A percentile compares a stretch with the other conserved stretches of the same genome.
These are phyloP conservation scores for Citrus inodora DNA, from an alignment of 345 rosid genomes.

Conservation along the genomic window DNA sequence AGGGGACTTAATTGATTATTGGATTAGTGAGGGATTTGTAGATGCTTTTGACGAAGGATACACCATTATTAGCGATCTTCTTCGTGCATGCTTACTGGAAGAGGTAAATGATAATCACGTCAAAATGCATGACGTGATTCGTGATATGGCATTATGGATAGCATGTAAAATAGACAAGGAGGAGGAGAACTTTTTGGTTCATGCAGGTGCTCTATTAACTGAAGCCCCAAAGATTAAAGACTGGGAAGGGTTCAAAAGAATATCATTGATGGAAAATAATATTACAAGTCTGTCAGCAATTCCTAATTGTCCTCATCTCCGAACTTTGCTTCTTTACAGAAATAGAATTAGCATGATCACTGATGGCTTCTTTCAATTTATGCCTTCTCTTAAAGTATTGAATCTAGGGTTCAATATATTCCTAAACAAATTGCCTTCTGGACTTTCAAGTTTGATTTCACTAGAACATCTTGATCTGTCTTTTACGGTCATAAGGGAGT, in stretches of 20 bases:
- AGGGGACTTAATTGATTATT: no score
- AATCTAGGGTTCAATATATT: conserved; percentile 24
- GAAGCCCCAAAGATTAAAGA: not conserved
- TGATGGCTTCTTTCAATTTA: conserved; percentile 7
- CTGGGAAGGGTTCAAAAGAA: not conserved
- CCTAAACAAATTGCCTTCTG: conserved; percentile 27
- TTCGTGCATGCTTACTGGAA: not conserved
- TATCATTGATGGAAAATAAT: conserved; percentile 26
- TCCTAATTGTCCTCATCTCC: conserved; percentile 22
- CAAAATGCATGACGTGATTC: not conserved
- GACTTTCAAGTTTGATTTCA: conserved; percentile 5
- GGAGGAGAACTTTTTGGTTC: not conserved
- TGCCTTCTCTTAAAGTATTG: conserved; percentile 28
- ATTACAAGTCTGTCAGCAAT: conserved; percentile 14
- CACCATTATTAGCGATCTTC: not conserved
- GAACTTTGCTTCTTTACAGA: conserved; percentile 19
- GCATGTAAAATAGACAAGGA: not conserved
- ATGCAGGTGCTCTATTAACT: not conserved
- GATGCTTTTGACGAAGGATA: not conserved
- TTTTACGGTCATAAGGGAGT: conserved; percentile 17
- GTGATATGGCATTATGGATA: not conserved
- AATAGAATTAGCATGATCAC: conserved; percentile 12
- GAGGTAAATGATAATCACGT: not conserved
- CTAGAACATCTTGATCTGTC: conserved; percentile 30
- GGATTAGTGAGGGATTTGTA: no score